phyloP scores from a whole-genome alignment of 1,139 yeast species.

The Pichia inconspicua region DNA sequence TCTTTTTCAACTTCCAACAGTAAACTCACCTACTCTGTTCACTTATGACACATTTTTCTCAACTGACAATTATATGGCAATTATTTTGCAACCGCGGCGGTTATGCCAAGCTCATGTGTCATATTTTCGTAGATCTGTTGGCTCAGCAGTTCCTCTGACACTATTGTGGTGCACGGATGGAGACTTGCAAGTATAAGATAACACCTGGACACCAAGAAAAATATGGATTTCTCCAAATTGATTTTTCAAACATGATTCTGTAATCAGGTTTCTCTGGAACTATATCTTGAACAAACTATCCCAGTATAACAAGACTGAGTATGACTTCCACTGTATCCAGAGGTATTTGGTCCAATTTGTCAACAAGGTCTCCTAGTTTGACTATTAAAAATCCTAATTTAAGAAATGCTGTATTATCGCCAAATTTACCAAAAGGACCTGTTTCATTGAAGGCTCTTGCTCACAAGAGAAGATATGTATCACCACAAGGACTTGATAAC shows the following conservation, averaged over 20 bases:
- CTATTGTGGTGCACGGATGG: no score
- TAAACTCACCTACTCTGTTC: background rate
- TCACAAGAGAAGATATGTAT: slow-evolving; percentile 45
- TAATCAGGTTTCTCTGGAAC: background rate
- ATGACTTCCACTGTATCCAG: slow-evolving; percentile 8
- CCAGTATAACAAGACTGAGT: background rate
- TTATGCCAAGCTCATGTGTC: background rate
- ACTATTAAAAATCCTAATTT: slow-evolving; percentile 30
- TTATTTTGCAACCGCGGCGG: background rate
- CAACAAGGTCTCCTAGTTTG: slow-evolving; percentile 36
- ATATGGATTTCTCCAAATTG: no score
- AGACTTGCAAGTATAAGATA: no score
- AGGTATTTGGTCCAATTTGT: slow-evolving; percentile 45
- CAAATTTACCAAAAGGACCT: slow-evolving; percentile 38
- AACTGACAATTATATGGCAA: background rate
- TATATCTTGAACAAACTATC: background rate
- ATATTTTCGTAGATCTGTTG: background rate
- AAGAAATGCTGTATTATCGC: slow-evolving; percentile 32
- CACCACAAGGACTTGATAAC: slow-evolving; percentile 64
- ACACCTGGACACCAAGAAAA: no score
- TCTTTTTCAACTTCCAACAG: background rate
- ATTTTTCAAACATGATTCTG: no score
- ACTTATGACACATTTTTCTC: background rate
- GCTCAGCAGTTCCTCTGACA: background rate
- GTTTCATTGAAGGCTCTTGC: slow-evolving; percentile 38